phyloP scores from a whole-genome alignment of 1,284 basidiomycete species.

The Ceratobasidium sp. region DNA sequence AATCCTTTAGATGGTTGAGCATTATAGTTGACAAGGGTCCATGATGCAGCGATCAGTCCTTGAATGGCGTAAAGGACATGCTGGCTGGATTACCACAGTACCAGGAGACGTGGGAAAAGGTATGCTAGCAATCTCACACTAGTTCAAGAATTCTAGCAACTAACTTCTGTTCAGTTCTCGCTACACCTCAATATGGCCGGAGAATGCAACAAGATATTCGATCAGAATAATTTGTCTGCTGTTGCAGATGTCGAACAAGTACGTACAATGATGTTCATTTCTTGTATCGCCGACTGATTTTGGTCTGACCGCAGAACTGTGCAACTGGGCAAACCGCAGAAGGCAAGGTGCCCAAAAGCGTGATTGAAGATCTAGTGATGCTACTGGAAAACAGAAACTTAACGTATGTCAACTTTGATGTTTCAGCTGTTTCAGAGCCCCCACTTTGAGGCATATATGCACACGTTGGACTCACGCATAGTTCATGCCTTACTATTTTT shows the following conservation, averaged over 20 bases:
- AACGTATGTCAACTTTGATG: slow-evolving; percentile 65
- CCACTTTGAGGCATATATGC: background rate
- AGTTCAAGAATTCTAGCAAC: background rate
- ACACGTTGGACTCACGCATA: background rate
- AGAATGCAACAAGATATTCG: slow-evolving; percentile 95
- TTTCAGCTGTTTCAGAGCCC: background rate
- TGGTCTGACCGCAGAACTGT: slow-evolving; percentile 73
- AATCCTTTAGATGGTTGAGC: background rate
- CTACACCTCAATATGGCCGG: slow-evolving; percentile 97
- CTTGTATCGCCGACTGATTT: slow-evolving; percentile 10
- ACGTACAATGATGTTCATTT: slow-evolving; percentile 47
- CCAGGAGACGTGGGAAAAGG: slow-evolving; percentile 95
- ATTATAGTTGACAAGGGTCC: slow-evolving; percentile 61
- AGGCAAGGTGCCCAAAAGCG: slow-evolving; percentile 88
- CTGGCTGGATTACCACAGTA: slow-evolving; percentile 94
- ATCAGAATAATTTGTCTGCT: slow-evolving; percentile 86
- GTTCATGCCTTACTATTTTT: background rate
- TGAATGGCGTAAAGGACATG: slow-evolving; percentile 99
- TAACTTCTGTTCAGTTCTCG: slow-evolving; percentile 75
- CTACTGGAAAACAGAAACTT: slow-evolving; percentile 89
- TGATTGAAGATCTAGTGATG: slow-evolving; percentile 99
- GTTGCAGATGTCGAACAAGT: slow-evolving; percentile 96
- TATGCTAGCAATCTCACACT: slow-evolving; percentile 54
- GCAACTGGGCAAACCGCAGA: slow-evolving; percentile 90
- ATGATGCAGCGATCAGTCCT: slow-evolving; percentile 75